phyloP scores from a whole-genome alignment of 495 filamentous ascomycete genomes.

The Neurospora africana region DNA sequence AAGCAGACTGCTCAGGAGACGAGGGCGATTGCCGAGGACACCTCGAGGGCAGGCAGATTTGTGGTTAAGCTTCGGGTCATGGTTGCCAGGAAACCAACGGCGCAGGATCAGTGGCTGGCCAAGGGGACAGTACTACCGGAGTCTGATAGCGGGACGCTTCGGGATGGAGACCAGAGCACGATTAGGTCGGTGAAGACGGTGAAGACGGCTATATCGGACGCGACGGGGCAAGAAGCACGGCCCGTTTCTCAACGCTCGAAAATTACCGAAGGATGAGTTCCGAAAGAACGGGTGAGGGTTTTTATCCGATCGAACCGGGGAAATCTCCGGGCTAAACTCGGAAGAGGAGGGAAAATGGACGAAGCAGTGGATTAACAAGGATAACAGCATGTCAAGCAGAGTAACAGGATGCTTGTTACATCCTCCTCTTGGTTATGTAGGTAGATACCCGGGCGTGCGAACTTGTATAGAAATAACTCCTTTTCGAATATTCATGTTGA shows the following conservation, averaged over 20 bases:
- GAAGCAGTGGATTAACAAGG: background rate
- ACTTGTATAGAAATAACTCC: background rate
- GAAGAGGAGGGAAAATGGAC: background rate
- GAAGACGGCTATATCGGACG: background rate
- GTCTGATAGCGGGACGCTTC: background rate
- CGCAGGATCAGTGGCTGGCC: conserved; percentile 18
- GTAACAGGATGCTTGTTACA: background rate
- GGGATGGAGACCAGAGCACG: conserved; percentile 15
- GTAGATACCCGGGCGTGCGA: background rate
- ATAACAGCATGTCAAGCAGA: background rate
- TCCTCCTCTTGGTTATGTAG: background rate
- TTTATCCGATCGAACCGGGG: background rate
- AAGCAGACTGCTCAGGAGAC: conserved; percentile 43
- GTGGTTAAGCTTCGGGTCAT: conserved; percentile 42
- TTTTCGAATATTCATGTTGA: background rate
- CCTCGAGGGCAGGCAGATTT: conserved; percentile 28
- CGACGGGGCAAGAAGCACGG: background rate
- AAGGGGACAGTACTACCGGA: background rate
- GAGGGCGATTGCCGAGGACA: conserved; percentile 34
- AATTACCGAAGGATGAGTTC: background rate
- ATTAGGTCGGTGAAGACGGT: conserved; percentile 10
- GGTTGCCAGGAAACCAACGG: conserved; percentile 44
- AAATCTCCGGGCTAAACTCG: background rate
- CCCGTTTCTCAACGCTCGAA: background rate
- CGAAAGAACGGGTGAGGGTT: background rate